Percentiles rank a stretch among this genome's conserved stretches.
Conservation (phyloP, 164 flowering plant genomes). For the Hamamelis virginiana region DNA sequence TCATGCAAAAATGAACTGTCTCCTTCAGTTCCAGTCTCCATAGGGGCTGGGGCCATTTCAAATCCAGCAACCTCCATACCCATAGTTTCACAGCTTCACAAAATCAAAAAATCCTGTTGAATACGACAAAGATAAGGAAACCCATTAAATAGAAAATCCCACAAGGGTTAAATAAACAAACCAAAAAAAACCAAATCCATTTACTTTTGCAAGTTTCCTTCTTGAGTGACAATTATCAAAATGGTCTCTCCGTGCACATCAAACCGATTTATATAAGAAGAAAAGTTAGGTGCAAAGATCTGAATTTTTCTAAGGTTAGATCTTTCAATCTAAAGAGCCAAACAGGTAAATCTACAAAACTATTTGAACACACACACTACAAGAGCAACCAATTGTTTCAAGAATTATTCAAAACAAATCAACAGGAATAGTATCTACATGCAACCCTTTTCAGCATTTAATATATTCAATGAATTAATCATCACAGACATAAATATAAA, state of each 20-base stretch:
- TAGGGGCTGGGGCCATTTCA: conserved; percentile 45
- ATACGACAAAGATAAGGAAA: neutral
- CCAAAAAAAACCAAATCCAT: neutral
- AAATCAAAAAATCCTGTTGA: conserved; percentile 13
- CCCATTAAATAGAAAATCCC: neutral
- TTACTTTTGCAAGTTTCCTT: too few relatives aligned
- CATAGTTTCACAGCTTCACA: conserved; percentile 30
- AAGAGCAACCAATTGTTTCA: neutral
- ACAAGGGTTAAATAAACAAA: neutral
- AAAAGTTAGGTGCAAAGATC: too few relatives aligned
- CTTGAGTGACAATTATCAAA: too few relatives aligned
- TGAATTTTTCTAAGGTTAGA: neutral
- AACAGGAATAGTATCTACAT: neutral
- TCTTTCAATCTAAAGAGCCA: conserved; percentile 1
- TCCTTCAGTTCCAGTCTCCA: conserved; percentile 30
- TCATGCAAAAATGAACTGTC: conserved; percentile 24
- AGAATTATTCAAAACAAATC: neutral
- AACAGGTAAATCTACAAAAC: neutral
- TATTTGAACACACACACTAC: neutral
- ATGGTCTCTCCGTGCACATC: too few relatives aligned
- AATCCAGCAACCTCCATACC: conserved; percentile 62
- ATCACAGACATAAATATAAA: too few relatives aligned
- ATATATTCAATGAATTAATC: neutral
- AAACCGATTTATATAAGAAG: neutral
- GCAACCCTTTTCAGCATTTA: neutral